Conservation (phyloP, 805 yeast genomes). For the Zygosaccharomyces siamensis region DNA sequence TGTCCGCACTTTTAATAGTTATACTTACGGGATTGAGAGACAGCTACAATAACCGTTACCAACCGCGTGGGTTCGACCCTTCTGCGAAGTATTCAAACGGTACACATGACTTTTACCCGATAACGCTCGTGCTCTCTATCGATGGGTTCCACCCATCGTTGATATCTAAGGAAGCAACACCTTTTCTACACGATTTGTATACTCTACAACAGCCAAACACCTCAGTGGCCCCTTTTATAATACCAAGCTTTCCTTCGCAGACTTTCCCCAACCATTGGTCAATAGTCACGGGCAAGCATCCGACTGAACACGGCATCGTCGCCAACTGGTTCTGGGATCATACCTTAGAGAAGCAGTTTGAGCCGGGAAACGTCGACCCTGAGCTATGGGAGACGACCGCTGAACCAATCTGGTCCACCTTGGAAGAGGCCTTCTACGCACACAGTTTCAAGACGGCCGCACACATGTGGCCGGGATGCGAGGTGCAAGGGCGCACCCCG, state of each 20-base stretch:
- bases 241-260: slow-evolving; percentile 81
- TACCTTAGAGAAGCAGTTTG: slow-evolving; percentile 47
- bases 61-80: slow-evolving; percentile 18
- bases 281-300: slow-evolving; percentile 77
- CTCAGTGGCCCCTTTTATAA: slow-evolving; percentile 63
- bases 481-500: slow-evolving; percentile 54
- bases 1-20: neutral
- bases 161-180: slow-evolving; percentile 61
- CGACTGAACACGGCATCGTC: slow-evolving; percentile 81
- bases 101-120: slow-evolving; percentile 65
- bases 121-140: slow-evolving; percentile 73
- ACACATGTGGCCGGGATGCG: slow-evolving; percentile 98
- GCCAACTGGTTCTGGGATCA: slow-evolving; percentile 49
- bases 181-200: slow-evolving; percentile 58
- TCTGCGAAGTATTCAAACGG: slow-evolving; percentile 43
- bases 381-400: slow-evolving; percentile 75
- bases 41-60: neutral
- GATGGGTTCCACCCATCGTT: slow-evolving; percentile 94
- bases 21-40: slow-evolving; percentile 1
- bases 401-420: slow-evolving; percentile 84
- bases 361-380: slow-evolving; percentile 45
- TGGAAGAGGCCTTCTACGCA: slow-evolving; percentile 51
- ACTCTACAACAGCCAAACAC: slow-evolving; percentile 32
- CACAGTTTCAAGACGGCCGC: slow-evolving; percentile 35
- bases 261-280: slow-evolving; percentile 94